phyloP scores from a whole-genome alignment of 495 filamentous ascomycete species.

The Penicillium ochrochloron region DNA sequence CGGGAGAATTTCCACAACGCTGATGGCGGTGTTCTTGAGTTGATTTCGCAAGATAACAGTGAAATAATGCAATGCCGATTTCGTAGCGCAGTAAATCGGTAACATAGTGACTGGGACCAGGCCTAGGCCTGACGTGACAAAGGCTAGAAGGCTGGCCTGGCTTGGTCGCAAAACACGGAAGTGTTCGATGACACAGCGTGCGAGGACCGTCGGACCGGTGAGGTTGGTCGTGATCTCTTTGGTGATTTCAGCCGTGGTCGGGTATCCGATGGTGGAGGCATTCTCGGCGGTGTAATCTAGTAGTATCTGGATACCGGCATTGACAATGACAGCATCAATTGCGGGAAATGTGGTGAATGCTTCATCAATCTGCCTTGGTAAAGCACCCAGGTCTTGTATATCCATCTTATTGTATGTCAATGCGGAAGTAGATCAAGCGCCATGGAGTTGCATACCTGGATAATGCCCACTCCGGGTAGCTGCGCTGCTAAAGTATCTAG shows the following conservation, averaged over 20 bases:
- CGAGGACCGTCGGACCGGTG: background rate
- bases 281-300: too few species aligned
- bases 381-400: background rate
- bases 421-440: too few species aligned
- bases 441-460: too few species aligned
- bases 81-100: background rate
- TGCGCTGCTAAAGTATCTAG: background rate
- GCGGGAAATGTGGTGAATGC: background rate
- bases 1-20: background rate
- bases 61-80: background rate
- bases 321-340: background rate
- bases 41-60: background rate
- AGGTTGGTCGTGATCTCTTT: background rate
- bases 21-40: too few species aligned
- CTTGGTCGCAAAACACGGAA: too few species aligned
- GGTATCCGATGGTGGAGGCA: too few species aligned
- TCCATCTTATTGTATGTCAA: background rate
- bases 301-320: background rate
- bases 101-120: background rate
- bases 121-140: background rate
- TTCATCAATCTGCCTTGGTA: background rate
- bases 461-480: background rate
- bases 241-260: background rate
- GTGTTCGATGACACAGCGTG: too few species aligned
- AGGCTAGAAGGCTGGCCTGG: background rate